Percentiles rank a stretch among this genome's conserved stretches.
Evolutionary conservation across 257 asterid species (phyloP).

Genomic region (Solanum piurae): DNA sequence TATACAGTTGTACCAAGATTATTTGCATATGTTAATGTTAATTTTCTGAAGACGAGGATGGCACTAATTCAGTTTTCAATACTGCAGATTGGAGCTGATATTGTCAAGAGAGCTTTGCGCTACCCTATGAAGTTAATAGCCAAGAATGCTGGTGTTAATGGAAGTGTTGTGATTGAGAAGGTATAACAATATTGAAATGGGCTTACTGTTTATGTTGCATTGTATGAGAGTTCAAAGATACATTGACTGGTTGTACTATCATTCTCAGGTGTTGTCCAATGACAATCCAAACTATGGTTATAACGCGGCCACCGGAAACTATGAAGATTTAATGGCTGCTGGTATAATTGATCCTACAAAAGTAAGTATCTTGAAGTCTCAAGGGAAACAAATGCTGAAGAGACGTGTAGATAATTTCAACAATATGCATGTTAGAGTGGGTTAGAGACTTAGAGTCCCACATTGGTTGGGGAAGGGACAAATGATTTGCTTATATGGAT

Average conservation of each 20-base stretch:
- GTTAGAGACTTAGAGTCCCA: not conserved
- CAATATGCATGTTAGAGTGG: not conserved
- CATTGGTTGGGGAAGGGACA: not conserved
- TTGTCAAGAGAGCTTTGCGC: conserved; percentile 87
- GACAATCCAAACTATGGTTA: conserved; percentile 73
- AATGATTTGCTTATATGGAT: not conserved
- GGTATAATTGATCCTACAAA: conserved; percentile 97
- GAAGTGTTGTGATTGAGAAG: conserved; percentile 98
- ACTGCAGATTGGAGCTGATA: conserved; percentile 91
- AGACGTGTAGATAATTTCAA: not conserved
- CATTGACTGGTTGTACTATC: not conserved
- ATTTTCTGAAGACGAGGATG: not conserved
- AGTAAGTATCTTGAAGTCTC: conserved; percentile 23
- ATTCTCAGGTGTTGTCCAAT: conserved; percentile 64
- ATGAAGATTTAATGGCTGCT: conserved; percentile 96
- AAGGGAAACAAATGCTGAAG: not conserved
- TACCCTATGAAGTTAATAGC: conserved; percentile 95
- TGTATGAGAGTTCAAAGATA: not conserved
- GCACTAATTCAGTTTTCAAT: not conserved
- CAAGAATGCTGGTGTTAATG: conserved; percentile 95
- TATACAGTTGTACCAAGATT: not conserved
- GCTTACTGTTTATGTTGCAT: not conserved
- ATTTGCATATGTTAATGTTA: not conserved
- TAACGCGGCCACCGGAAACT: conserved; percentile 89
- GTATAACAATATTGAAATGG: conserved; percentile 15